phyloP scores from a whole-genome alignment of 176 grass and related monocot species.

The Carex myosuroides region DNA sequence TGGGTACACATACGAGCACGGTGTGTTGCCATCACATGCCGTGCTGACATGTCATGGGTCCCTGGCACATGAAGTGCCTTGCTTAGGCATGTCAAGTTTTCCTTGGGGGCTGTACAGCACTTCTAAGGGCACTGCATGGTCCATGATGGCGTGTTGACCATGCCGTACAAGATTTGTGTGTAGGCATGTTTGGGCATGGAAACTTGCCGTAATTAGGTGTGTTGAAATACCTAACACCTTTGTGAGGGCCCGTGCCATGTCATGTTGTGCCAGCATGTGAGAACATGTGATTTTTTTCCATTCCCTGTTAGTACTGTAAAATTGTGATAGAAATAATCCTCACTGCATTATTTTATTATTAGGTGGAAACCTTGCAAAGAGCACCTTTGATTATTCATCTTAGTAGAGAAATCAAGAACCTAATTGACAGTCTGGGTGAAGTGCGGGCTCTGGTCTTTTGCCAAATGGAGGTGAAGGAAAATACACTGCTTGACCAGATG shows the following conservation, averaged over 20 bases:
- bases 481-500: slow-evolving; percentile 18
- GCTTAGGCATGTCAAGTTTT: neutral
- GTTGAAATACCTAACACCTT: neutral
- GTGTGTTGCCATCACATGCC: neutral
- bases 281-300: neutral
- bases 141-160: neutral
- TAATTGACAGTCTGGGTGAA: slow-evolving; percentile 39
- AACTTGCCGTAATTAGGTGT: neutral
- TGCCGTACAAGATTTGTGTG: neutral
- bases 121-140: neutral
- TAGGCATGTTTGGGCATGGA: neutral
- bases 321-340: neutral
- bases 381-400: slow-evolving; percentile 19
- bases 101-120: neutral
- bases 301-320: neutral
- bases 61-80: neutral
- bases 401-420: slow-evolving; percentile 40
- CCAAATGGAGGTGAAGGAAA: slow-evolving; percentile 43
- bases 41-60: neutral
- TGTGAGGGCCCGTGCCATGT: neutral
- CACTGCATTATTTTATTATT: neutral
- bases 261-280: neutral
- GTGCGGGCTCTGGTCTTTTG: slow-evolving; percentile 38
- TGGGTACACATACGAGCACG: neutral
- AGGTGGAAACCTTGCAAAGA: neutral